These are phyloP conservation scores for Tetrahymena malaccensis DNA, from an alignment of 73 alveolate species.

Conservation along the genomic window DNA sequence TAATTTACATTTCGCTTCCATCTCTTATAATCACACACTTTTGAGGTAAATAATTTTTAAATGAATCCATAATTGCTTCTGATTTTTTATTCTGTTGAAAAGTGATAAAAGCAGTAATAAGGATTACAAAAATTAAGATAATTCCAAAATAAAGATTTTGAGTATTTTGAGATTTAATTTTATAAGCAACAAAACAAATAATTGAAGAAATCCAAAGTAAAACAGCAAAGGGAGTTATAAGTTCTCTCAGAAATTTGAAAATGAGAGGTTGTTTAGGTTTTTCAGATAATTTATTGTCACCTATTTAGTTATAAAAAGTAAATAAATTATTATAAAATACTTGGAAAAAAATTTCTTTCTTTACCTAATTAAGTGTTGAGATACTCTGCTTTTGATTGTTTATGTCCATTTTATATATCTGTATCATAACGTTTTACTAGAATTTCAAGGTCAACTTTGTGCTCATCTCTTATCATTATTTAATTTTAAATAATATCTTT, in stretches of 20 bases:
- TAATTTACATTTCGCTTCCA: slow-evolving; percentile 47
- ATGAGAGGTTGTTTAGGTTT: slow-evolving; percentile 70
- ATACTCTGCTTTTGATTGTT: slow-evolving; percentile 16
- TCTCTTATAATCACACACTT: slow-evolving; percentile 62
- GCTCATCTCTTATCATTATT: slow-evolving; percentile 42
- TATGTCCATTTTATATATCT: slow-evolving; percentile 9
- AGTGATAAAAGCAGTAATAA: slow-evolving; percentile 58
- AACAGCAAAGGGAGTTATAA: slow-evolving; percentile 67
- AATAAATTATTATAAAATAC: no score
- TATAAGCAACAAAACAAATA: slow-evolving; percentile 73
- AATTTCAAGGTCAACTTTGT: slow-evolving; percentile 4
- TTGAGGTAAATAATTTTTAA: slow-evolving; percentile 60
- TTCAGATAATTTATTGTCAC: slow-evolving; percentile 77
- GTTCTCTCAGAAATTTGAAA: slow-evolving; percentile 55
- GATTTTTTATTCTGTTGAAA: slow-evolving; percentile 48
- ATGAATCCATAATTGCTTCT: slow-evolving; percentile 63
- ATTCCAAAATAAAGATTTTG: slow-evolving; percentile 55
- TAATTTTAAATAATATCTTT: slow-evolving; percentile 2
- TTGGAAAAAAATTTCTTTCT: no score
- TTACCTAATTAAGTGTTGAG: background rate
- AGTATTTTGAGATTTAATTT: slow-evolving; percentile 54
- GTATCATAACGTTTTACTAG: slow-evolving; percentile 32
- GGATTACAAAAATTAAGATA: slow-evolving; percentile 43
- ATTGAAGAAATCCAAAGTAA: slow-evolving; percentile 79
- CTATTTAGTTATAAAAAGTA: background rate